Base-by-base conservation (phyloP, 2,329 filamentous ascomycete species). In the Clarireedia sp. region DNA sequence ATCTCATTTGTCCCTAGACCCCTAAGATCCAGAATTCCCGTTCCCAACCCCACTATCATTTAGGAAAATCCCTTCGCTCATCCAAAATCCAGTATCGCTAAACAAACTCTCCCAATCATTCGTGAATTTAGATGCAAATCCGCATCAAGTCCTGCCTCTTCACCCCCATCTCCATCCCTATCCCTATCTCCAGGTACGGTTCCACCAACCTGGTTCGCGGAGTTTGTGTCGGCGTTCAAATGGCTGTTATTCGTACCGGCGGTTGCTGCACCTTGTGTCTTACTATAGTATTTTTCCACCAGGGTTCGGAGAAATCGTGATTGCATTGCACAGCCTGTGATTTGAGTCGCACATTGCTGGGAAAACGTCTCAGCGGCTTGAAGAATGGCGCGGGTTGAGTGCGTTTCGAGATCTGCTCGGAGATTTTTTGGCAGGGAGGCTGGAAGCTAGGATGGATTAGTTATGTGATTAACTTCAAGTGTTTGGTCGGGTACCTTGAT, bases 261-360 rank as follows among this genome's bases (percentile, higher is more conserved):
- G 3, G 5, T 7, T 26, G 24, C 7, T 7, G 5, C 24, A 4
- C 24, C 24, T 26, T 26, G 24, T 26, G 24, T 33, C 29, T 17
- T 56, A 51, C 37, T 58, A 50, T 12, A 51, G n/a, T 63, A 64
- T 40, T 61, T 59, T 12, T 54, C 46, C 33, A 60, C 46, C 8
- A 68, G 58, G 26, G 62, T 68, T 19, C 58, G 52, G 2, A 71
- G 59, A 36, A 71, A 71, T 9, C 59, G 59, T 9, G 69, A 62
- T 57, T 71, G 69, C 8, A 71, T 60, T 3, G 64, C 65, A 43
- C 69, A 69, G 2, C 64, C 65, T 3, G 64, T 67, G 24, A 57
- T 63, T 2, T 61, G 46, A 1, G 66, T 62, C 0, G 67, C 66
- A 10, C 64, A 63, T 50, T 70, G 68, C 8, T 64, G 55, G 8